These are phyloP conservation scores for Gossypium bickii DNA, from an alignment of 345 rosid genomes.

Conservation along the genomic window DNA sequence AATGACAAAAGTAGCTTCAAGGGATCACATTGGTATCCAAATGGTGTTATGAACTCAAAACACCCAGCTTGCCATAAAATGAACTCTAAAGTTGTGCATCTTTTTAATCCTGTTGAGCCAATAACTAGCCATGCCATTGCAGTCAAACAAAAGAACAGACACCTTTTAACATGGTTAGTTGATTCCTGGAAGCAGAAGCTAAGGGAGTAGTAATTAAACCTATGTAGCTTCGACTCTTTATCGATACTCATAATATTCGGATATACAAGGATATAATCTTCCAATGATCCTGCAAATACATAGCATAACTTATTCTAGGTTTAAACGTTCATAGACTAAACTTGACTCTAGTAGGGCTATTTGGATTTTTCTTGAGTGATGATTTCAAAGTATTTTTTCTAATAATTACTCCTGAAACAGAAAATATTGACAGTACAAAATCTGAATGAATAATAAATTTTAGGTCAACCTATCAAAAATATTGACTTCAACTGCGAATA, in stretches of 20 bases:
- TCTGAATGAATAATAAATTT: too few species aligned
- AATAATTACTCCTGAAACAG: too few species aligned
- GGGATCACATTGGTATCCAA: neutral
- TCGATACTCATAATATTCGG: too few species aligned
- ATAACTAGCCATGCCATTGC: neutral
- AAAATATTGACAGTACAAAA: too few species aligned
- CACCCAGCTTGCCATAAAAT: neutral
- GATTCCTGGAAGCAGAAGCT: neutral
- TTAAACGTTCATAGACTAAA: too few species aligned
- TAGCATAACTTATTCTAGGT: too few species aligned
- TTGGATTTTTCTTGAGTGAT: neutral
- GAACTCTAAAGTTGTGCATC: neutral
- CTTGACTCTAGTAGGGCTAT: neutral
- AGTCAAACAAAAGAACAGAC: neutral
- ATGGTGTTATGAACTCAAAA: neutral
- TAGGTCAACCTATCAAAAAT: neutral
- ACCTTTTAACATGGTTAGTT: neutral
- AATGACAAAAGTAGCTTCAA: neutral
- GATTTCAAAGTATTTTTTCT: too few species aligned
- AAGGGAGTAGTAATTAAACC: neutral
- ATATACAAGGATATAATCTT: neutral
- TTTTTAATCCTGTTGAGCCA: neutral
- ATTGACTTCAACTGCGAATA: constrained; percentile 14
- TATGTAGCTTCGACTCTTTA: too few species aligned
- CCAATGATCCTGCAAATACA: neutral